phyloP scores from a whole-genome alignment of 2,329 filamentous ascomycete species.

The Cytospora piceicola region DNA sequence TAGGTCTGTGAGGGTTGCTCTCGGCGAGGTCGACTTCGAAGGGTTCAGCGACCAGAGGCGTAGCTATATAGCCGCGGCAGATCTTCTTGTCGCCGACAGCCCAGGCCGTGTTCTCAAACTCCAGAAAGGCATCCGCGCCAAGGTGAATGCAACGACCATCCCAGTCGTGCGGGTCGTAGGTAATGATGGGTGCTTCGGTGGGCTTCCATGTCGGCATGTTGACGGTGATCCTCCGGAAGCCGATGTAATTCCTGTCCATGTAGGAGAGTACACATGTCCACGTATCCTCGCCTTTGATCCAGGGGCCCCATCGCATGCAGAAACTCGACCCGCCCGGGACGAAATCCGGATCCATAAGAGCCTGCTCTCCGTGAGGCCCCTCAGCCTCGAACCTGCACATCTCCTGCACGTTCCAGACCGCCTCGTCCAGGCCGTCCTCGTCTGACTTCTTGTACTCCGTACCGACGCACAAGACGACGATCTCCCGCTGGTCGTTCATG shows the following conservation, averaged over 20 bases:
- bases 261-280: conserved; percentile 54
- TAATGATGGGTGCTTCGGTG: conserved; percentile 42
- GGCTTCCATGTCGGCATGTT: conserved; percentile 41
- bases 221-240: conserved; percentile 56
- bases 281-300: conserved; percentile 44
- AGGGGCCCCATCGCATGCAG: conserved; percentile 59
- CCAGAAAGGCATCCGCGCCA: conserved; percentile 56
- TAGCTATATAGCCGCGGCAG: conserved; percentile 59
- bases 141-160: conserved; percentile 56
- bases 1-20: conserved; percentile 29
- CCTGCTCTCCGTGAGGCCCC: conserved; percentile 47
- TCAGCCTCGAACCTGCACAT: conserved; percentile 51
- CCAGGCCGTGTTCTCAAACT: conserved; percentile 59
- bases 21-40: conserved; percentile 52
- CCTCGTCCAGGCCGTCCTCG: conserved; percentile 30
- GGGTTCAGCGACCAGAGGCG: conserved; percentile 52
- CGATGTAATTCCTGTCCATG: conserved; percentile 55
- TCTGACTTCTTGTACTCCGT: conserved; percentile 39
- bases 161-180: conserved; percentile 46
- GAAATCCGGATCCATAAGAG: conserved; percentile 51
- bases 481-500: conserved; percentile 52
- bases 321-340: conserved; percentile 54
- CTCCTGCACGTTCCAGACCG: conserved; percentile 56
- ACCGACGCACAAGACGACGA: conserved; percentile 56
- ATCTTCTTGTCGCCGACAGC: conserved; percentile 42